phyloP scores from a whole-genome alignment of 2,329 filamentous ascomycete species.

The Stagonosporopsis vannaccii region DNA sequence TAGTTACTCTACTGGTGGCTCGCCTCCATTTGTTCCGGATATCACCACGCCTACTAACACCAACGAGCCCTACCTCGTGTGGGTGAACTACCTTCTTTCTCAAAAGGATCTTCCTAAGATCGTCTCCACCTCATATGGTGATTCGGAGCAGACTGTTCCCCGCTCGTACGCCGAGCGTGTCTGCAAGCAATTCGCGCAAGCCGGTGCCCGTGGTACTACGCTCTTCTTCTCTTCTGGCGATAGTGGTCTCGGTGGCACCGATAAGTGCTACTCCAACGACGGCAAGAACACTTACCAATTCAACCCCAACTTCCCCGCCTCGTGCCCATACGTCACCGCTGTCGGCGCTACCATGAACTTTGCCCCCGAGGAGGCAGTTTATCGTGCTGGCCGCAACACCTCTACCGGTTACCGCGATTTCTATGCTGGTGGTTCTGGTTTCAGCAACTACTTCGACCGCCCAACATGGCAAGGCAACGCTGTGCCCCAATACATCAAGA shows the following conservation, averaged over 20 bases:
- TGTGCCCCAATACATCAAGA: constrained; percentile 55
- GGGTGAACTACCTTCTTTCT: constrained; percentile 65
- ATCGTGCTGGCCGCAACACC: constrained; percentile 38
- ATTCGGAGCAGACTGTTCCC: constrained; percentile 70
- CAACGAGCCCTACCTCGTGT: constrained; percentile 74
- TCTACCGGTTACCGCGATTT: constrained; percentile 52
- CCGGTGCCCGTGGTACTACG: constrained; percentile 71
- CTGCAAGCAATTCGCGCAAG: constrained; percentile 69
- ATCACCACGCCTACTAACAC: constrained; percentile 57
- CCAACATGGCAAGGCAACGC: constrained; percentile 58
- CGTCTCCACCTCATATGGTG: constrained; percentile 71
- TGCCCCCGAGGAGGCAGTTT: constrained; percentile 62
- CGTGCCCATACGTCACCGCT: constrained; percentile 72
- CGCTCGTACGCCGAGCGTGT: constrained; percentile 66
- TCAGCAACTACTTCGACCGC: constrained; percentile 58
- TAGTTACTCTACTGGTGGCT: constrained; percentile 68
- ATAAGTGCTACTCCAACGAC: constrained; percentile 65
- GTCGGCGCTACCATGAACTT: constrained; percentile 67
- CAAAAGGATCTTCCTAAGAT: constrained; percentile 67
- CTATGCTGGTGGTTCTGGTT: constrained; percentile 62
- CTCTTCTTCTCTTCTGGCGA: constrained; percentile 72
- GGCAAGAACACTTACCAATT: constrained; percentile 64
- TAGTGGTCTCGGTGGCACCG: constrained; percentile 60
- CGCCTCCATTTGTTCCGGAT: constrained; percentile 61
- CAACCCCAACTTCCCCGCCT: constrained; percentile 69